These are phyloP conservation scores for Allomyces macrogynus DNA, from an alignment of 192 early-diverging fungal genomes.

Conservation along the genomic window DNA sequence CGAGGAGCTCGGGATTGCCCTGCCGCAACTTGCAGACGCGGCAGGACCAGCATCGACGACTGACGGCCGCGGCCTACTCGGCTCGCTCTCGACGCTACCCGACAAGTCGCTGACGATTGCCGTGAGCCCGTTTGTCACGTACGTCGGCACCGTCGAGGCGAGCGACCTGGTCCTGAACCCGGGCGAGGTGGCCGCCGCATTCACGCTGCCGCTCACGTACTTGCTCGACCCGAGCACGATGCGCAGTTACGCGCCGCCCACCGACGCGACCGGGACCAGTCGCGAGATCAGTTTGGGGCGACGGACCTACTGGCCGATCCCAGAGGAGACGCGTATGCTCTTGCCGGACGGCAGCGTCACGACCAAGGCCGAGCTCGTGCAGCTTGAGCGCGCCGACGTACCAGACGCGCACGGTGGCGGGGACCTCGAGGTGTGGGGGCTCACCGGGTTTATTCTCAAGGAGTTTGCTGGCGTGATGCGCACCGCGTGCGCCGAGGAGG, in stretches of 20 bases:
- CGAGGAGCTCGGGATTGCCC: background rate
- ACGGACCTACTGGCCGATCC: background rate
- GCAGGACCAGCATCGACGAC: too few species aligned
- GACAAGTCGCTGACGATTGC: background rate
- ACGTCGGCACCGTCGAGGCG: background rate
- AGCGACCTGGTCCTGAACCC: background rate
- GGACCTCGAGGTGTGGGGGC: background rate
- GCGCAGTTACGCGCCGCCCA: background rate
- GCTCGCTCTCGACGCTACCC: background rate
- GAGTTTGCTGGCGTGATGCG: background rate
- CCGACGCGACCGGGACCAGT: background rate
- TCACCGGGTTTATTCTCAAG: background rate
- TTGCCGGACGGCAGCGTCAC: background rate
- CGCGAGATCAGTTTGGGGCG: background rate
- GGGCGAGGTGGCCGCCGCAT: background rate
- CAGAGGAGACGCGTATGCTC: background rate
- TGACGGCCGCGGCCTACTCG: background rate
- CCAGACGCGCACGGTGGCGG: background rate
- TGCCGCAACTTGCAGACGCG: background rate
- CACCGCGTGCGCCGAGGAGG: too few species aligned
- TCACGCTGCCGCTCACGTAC: background rate
- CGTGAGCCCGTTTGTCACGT: background rate
- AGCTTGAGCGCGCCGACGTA: background rate
- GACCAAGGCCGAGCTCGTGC: background rate
- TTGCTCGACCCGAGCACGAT: background rate